Percentiles rank a stretch among this genome's conserved stretches.
Evolutionary conservation across 2,329 filamentous ascomycete genomes (phyloP).

Genomic region (Stachybotrys echinatus): DNA sequence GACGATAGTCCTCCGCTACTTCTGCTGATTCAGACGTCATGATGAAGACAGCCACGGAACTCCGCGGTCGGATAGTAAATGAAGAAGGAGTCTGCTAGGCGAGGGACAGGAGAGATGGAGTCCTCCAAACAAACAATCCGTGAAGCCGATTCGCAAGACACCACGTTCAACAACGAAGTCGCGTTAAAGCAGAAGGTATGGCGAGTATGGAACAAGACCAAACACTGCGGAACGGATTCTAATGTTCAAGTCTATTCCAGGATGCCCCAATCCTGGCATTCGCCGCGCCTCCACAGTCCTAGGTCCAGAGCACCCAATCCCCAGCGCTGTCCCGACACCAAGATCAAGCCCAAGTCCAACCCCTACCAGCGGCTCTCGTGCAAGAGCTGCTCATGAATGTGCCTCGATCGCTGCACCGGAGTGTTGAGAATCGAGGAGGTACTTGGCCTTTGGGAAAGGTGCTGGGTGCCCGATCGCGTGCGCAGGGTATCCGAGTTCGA

Average conservation of each 20-base stretch:
- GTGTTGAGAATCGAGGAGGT: too few relatives aligned
- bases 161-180: neutral
- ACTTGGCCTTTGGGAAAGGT: too few relatives aligned
- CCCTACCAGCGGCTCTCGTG: neutral
- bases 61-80: neutral
- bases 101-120: neutral
- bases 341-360: neutral
- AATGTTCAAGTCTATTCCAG: neutral
- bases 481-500: too few relatives aligned
- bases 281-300: neutral
- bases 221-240: slow-evolving; percentile 1
- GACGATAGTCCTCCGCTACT: slow-evolving; percentile 91
- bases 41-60: slow-evolving; percentile 12
- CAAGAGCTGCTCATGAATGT: neutral
- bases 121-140: too few relatives aligned
- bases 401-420: neutral
- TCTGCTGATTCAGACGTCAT: slow-evolving; percentile 64
- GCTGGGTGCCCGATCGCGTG: too few relatives aligned
- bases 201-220: neutral
- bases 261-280: neutral
- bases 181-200: neutral
- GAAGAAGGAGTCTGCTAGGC: neutral
- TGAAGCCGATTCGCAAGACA: neutral
- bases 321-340: neutral
- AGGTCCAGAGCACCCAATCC: neutral